phyloP scores from a whole-genome alignment of 2,329 filamentous ascomycete species.

The Pochonia chlamydosporia region DNA sequence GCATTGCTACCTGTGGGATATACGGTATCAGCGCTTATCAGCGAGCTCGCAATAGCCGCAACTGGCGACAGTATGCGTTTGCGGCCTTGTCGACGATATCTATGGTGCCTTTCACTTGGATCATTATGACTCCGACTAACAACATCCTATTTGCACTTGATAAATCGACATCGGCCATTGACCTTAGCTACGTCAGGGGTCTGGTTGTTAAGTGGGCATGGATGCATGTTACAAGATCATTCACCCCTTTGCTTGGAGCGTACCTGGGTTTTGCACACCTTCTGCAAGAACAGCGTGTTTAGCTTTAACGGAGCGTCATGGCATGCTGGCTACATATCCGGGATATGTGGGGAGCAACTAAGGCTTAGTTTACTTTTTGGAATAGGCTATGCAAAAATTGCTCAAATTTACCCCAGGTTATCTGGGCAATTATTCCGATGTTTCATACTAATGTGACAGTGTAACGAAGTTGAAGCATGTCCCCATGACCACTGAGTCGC shows the following conservation, averaged over 20 bases:
- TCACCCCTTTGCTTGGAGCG: slow-evolving; percentile 3
- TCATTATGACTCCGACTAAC: slow-evolving; percentile 5
- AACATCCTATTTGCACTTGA: slow-evolving; percentile 2
- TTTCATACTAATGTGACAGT: too few species aligned
- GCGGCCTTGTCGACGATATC: background rate
- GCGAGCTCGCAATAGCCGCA: too few species aligned
- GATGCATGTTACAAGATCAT: slow-evolving; percentile 5
- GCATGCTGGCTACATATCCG: too few species aligned
- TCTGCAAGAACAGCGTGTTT: too few species aligned
- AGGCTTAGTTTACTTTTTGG: too few species aligned
- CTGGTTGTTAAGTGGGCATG: slow-evolving; percentile 6
- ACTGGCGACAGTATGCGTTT: background rate
- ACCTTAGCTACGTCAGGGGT: background rate
- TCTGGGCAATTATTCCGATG: too few species aligned
- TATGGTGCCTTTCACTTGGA: slow-evolving; percentile 7
- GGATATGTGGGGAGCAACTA: too few species aligned
- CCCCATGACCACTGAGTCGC: too few species aligned
- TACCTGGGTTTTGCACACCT: slow-evolving; percentile 1
- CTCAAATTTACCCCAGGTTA: too few species aligned
- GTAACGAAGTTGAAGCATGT: too few species aligned
- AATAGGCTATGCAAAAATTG: too few species aligned
- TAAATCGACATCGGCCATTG: background rate
- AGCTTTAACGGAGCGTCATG: too few species aligned
- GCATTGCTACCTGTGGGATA: background rate
- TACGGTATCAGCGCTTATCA: background rate